Evolutionary conservation across 2,329 filamentous ascomycete genomes (phyloP).

Genomic region (Sarocladium kiliense): DNA sequence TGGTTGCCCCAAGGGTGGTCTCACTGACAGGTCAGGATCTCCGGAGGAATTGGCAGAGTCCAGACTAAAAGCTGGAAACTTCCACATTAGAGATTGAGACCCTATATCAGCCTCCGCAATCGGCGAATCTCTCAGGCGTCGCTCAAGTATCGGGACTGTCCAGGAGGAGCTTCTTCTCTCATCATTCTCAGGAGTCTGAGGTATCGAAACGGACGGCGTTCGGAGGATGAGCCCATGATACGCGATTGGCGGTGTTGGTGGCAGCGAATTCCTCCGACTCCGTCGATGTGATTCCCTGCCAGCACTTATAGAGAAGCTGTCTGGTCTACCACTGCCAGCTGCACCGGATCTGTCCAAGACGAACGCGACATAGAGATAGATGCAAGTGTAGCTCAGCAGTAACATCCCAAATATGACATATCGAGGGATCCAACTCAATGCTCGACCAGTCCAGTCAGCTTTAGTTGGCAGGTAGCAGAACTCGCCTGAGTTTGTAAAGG

Average conservation of each 20-base stretch:
- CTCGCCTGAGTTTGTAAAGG: conserved; percentile 58
- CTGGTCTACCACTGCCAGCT: conserved; percentile 9
- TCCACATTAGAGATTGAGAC: conserved; percentile 11
- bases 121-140: not conserved
- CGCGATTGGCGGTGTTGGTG: conserved; percentile 24
- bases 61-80: conserved; percentile 13
- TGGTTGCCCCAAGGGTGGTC: not conserved
- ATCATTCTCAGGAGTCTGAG: conserved; percentile 12
- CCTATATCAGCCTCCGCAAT: not conserved
- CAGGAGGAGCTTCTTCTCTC: not conserved
- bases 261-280: conserved; percentile 14
- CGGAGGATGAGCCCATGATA: conserved; percentile 28
- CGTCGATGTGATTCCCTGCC: conserved; percentile 12
- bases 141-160: not conserved
- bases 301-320: not conserved
- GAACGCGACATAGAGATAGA: conserved; percentile 62
- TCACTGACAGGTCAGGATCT: not conserved
- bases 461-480: conserved; percentile 66
- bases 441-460: conserved; percentile 64
- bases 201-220: conserved; percentile 17
- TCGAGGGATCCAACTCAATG: conserved; percentile 67
- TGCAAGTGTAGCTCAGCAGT: conserved; percentile 57
- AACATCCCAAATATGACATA: conserved; percentile 64
- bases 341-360: conserved; percentile 34
- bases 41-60: conserved; percentile 9